Evolutionary conservation across 441 rosid genomes (phyloP), one percentile per base, ranked within the genome.

Genomic region (Rhodomyrtus psidioides): DNA sequence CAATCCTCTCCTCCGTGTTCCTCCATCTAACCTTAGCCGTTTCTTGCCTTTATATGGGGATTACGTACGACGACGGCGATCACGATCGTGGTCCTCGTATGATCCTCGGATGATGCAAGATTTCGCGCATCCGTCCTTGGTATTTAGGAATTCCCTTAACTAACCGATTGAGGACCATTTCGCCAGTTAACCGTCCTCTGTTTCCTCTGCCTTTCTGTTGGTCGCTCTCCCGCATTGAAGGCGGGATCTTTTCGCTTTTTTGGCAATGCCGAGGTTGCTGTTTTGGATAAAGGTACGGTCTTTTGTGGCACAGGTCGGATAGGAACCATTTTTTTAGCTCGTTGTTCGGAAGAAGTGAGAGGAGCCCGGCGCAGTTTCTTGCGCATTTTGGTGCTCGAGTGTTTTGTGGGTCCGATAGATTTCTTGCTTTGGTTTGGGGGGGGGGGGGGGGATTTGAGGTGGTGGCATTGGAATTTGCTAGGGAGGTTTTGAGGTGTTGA

Each of bases 31-130:
- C 91, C 90, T 89, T 84, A 86, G 83, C 46, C 70, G 13, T 23
- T 83, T 15, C 49, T 10, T 86, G 62, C 87, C 84, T 90, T 89
- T 87, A 90, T 89, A 91, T 85, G 1, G 76, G 76, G 76, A 30
- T 12, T 13, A 65, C 76, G 76, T 23, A 4, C 75, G 70, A 15
- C 65, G 65, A 28, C 74, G 42, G 17, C 74, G 42, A 59, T 60
- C 74, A 2, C 74, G 76, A 62, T 65, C 46, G 14, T 9, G 46
- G 23, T 23, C 87, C 83, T 84, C 53, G 58, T 83, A 82, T 81
- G 21, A 53, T 19, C 76, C 26, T 26, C 4, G 12, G 5, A 2
- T 21, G 76, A 65, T 34, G 76, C 76, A 6, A 19, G 4, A 6
- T 34, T 21, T 34, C 26, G 24, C 42, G 76, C 23, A 5, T 34